Base-by-base conservation (phyloP, 1,139 yeast species). In the Candida neerlandica region DNA sequence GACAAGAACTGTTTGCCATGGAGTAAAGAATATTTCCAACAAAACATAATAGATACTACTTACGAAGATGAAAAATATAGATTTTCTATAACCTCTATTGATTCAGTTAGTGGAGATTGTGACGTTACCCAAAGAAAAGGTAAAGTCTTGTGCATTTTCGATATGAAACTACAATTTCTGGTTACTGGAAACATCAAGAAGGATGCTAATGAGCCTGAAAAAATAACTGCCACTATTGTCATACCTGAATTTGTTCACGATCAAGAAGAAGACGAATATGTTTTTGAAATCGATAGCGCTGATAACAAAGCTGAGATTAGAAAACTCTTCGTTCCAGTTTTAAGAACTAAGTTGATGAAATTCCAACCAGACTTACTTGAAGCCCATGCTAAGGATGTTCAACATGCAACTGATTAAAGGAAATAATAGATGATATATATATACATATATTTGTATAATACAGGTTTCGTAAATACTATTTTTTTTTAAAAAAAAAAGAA, bases 51-150 rank as follows among this genome's bases (percentile, higher is more conserved):
- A 10, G 62, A 71, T 48, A 66, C 80, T 33, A 54, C 65, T 26
- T 61, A 66, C 35, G 72, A 70, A 35, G 60, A 66, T 39, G 79
- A 71, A 10, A 67, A 62, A 3, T 66, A 69, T 52, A 64, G 59
- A 27, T 62, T 79, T 47, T 58, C 62, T 9, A 66, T 84, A 40
- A 65, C 70, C 5, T 60, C 67, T 0, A 64, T 83, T 10, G 73
- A 72, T 37, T 69, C 81, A 2, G 73, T 86, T 14, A 64, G 78
- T 12, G 95, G 95, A 18, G 94, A 87, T 64, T 86, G 94, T 60
- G 89, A 86, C 58, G 92, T 87, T 12, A 84, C 89, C 26, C 94
- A 87, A 66, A 80, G 94, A 70, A 87, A 87, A 68, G 94, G 92
- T 10, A 85, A 84, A 66, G 89, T 85, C 14, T 80, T 83, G 60